These are phyloP conservation scores for Eremomyces bilateralis DNA, from an alignment of 495 filamentous ascomycete genomes.

Conservation along the genomic window DNA sequence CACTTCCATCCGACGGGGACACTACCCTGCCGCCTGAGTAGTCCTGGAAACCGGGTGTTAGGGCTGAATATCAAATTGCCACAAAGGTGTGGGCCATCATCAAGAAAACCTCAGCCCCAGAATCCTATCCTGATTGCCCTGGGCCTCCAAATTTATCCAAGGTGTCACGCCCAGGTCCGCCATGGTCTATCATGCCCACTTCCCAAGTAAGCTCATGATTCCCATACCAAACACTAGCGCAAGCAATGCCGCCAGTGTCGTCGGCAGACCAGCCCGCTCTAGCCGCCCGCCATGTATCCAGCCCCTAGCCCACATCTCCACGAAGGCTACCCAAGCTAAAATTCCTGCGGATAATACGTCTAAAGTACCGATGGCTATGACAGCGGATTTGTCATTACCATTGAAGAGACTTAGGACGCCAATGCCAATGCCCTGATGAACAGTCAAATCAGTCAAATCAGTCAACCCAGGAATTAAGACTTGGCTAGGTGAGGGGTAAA, in stretches of 20 bases:
- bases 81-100: too few relatives aligned
- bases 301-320: slow-evolving; percentile 37
- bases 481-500: too few relatives aligned
- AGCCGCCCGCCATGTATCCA: slow-evolving; percentile 29
- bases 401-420: slow-evolving; percentile 32
- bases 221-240: not conserved
- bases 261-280: slow-evolving; percentile 9
- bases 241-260: not conserved
- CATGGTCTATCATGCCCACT: not conserved
- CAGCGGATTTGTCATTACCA: slow-evolving; percentile 28
- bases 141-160: too few relatives aligned
- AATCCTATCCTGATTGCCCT: too few relatives aligned
- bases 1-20: too few relatives aligned
- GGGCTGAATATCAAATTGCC: too few relatives aligned
- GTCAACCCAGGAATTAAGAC: too few relatives aligned
- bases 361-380: slow-evolving; percentile 36
- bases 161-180: too few relatives aligned
- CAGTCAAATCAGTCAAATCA: too few relatives aligned
- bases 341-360: slow-evolving; percentile 36
- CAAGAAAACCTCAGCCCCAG: too few relatives aligned
- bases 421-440: slow-evolving; percentile 37
- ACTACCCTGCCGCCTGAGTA: too few relatives aligned
- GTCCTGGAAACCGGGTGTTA: too few relatives aligned
- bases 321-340: slow-evolving; percentile 34
- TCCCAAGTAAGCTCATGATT: not conserved